phyloP scores from a whole-genome alignment of 345 rosid species.

The Diplotaxis tenuifolia region DNA sequence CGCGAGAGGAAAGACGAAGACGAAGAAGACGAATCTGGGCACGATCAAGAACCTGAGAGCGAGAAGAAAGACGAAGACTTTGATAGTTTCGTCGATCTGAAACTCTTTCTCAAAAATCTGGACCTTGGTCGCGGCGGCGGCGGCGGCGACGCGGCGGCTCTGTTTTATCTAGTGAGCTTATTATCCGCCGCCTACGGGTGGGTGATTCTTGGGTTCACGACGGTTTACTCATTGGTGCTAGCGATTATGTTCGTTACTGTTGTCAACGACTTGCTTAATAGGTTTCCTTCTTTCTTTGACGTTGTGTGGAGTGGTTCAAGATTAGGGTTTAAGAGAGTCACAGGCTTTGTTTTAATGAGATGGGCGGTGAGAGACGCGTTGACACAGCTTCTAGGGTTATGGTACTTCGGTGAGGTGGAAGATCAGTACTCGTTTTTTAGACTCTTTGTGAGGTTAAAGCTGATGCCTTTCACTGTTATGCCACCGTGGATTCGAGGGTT shows the following conservation, averaged over 20 bases:
- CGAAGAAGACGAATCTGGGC: slow-evolving; percentile 26
- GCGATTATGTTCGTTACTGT: slow-evolving; percentile 74
- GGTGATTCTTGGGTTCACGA: slow-evolving; percentile 86
- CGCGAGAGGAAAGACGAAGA: slow-evolving; percentile 29
- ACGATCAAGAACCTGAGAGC: slow-evolving; percentile 9
- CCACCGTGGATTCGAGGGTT: slow-evolving; percentile 81
- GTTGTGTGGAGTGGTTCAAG: slow-evolving; percentile 72
- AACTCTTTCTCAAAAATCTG: slow-evolving; percentile 59
- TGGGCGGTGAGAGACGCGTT: slow-evolving; percentile 93
- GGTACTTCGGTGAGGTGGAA: slow-evolving; percentile 86
- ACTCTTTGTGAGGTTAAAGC: slow-evolving; percentile 77
- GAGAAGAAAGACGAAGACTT: slow-evolving; percentile 37
- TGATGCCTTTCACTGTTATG: slow-evolving; percentile 89
- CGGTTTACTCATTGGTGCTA: slow-evolving; percentile 70
- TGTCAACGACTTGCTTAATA: slow-evolving; percentile 62
- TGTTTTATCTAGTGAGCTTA: slow-evolving; percentile 69
- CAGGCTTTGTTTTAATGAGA: slow-evolving; percentile 79
- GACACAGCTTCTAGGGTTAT: slow-evolving; percentile 79
- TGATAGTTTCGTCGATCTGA: slow-evolving; percentile 56
- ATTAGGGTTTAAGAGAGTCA: slow-evolving; percentile 70
- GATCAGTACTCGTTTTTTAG: slow-evolving; percentile 86
- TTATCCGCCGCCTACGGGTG: slow-evolving; percentile 88
- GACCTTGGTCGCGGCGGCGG: slow-evolving; percentile 52
- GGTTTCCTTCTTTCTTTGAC: slow-evolving; percentile 51
- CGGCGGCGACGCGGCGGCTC: slow-evolving; percentile 58